Evolutionary conservation across 805 yeast genomes (phyloP), one percentile per base, ranked within the genome.

Genomic region (Candida gorgasii): DNA sequence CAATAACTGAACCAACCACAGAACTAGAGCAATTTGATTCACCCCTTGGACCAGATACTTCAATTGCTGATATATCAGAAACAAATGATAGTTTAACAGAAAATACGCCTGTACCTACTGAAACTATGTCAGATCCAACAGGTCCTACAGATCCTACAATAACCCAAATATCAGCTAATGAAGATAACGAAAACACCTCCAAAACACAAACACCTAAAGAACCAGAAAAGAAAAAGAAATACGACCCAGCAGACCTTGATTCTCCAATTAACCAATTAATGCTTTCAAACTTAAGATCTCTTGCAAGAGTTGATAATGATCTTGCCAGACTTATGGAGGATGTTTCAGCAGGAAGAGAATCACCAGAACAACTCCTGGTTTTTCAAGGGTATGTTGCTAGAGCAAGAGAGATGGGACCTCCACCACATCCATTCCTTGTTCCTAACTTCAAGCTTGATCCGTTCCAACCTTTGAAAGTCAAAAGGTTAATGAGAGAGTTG

Each of bases 321-420:
- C 63, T 92, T 38, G 84, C 81, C 49, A 63, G 75, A 1, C 65
- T 92, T 40, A 89, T 92, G 97, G 81, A 83, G 48, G 76, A 75
- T 4, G 97, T 92, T 2, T 97, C 98, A 0, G 76, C 84, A 43
- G 96, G 96, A 4, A 73, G 71, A 17, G 96, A 97, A 0, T 61
- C 80, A 0, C 76, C 79, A 4, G 81, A 75, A 5, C 92, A 89
- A 59, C 84, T 92, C 13, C 67, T 78, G 17, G 81, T 79, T 35
- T 92, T 92, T 59, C 96, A 90, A 60, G 81, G 76, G 15, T 86
- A 86, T 53, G 89, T 92, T 43, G 82, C 79, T 45, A 71, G 80
- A 42, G 97, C 97, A 0, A 75, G 85, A 47, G 79, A 75, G 20
- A 83, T 84, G 89, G 88, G 89, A 48, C 80, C 61, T 45, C 80